Conservation (phyloP, 2,329 filamentous ascomycete species). For the Sclerotinia borealis region DNA sequence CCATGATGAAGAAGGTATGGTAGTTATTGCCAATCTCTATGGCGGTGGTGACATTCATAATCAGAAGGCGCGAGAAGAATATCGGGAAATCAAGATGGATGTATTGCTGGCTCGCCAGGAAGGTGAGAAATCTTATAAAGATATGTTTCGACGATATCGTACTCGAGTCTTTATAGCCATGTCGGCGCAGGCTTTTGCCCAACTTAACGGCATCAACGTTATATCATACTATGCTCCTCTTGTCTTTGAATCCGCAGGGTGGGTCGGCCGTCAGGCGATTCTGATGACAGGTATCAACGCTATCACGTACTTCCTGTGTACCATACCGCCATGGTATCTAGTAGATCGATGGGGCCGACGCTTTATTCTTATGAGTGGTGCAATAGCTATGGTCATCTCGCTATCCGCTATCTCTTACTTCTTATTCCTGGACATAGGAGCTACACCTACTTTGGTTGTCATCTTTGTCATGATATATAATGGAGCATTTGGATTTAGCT, state of each 20-base stretch:
- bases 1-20: conserved; percentile 95
- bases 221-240: conserved; percentile 98
- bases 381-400: conserved; percentile 81
- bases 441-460: conserved; percentile 80
- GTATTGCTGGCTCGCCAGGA: conserved; percentile 90
- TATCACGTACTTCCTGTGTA: conserved; percentile 84
- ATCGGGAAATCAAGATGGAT: conserved; percentile 98
- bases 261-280: conserved; percentile 82
- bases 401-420: conserved; percentile 92
- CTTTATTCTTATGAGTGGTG: conserved; percentile 82
- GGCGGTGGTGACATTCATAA: conserved; percentile 94
- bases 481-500: conserved; percentile 91
- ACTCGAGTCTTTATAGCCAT: conserved; percentile 97
- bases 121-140: conserved; percentile 81
- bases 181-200: conserved; percentile 92
- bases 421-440: conserved; percentile 74
- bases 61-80: conserved; percentile 86
- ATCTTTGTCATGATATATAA: conserved; percentile 98
- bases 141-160: conserved; percentile 92
- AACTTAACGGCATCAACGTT: conserved; percentile 98
- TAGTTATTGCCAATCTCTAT: conserved; percentile 96
- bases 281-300: conserved; percentile 97
- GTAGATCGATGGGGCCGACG: conserved; percentile 89
- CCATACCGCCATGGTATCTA: conserved; percentile 94
- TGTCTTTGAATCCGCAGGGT: conserved; percentile 96